Base-by-base conservation (phyloP, 1,284 basidiomycete species). In the Apiotrichum laibachii region DNA sequence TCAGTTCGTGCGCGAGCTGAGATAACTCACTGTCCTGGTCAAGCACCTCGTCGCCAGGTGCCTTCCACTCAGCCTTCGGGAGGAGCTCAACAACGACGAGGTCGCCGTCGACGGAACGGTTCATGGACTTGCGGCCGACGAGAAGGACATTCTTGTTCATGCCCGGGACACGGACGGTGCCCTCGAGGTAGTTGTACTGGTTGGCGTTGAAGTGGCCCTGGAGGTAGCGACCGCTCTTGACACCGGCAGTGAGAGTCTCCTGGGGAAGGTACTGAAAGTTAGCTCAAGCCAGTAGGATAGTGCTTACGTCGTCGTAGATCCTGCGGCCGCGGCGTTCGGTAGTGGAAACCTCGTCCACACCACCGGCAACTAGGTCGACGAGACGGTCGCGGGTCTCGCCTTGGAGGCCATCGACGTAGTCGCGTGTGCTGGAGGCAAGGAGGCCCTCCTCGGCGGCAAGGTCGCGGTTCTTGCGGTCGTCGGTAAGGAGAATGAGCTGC, bases 121-220 rank as follows among this genome's bases (percentile, higher is more conserved):
- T 99, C 90, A 98, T 97, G 59, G 91, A 86, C 76, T 95, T 88
- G 33, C 93, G 83, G 0, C 95, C 94, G 21, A 92, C 83, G 2
- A 99, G 81, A 10, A 99, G 81, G 12, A 99, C 82, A 0, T 92
- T 88, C 69, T 89, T 92, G 18, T 82, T 80, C 65, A 90, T 88
- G 0, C 82, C 83, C 1, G 86, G 84, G 0, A 88, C 87, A 6
- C 85, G 82, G 18, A 98, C 93, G 48, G 83, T 89, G 2, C 92
- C 95, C 86, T 97, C 93, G 9, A 98, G 82, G 71, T 95, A 99
- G 76, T 99, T 99, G 81, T 92, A 99, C 61, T 88, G 86, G 69
- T 91, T 97, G 6, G 94, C 91, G 71, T 91, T 94, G 81, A 97
- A 99, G 73, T 93, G 88, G 0, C 96, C 96, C 77, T 95, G 90